Conservation (phyloP, 1,139 yeast species). For the Kurtzmaniella quercitrusa region DNA sequence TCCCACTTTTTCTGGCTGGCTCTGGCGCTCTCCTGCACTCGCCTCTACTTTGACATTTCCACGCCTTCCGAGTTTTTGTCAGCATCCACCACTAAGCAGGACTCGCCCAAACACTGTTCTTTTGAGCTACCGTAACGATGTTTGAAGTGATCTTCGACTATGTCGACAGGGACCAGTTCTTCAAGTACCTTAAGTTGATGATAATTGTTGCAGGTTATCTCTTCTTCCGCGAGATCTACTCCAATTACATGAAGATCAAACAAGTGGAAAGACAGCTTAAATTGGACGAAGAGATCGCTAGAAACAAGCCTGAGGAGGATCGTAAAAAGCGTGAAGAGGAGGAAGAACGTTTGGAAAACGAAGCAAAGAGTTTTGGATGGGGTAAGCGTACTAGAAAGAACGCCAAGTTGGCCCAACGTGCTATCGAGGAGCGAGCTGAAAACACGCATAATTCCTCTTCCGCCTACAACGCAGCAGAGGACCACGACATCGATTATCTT, state of each 20-base stretch:
- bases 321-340: slow-evolving; percentile 26
- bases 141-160: slow-evolving; percentile 36
- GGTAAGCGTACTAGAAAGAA: slow-evolving; percentile 66
- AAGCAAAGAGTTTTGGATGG: slow-evolving; percentile 65
- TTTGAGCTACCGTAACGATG: background rate
- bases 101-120: background rate
- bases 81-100: background rate
- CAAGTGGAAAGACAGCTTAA: slow-evolving; percentile 51
- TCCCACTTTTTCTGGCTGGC: no score
- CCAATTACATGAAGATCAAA: slow-evolving; percentile 43
- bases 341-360: slow-evolving; percentile 29
- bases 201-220: slow-evolving; percentile 35
- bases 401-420: slow-evolving; percentile 51
- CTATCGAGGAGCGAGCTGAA: slow-evolving; percentile 45
- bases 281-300: slow-evolving; percentile 42
- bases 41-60: no score
- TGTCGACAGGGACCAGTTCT: slow-evolving; percentile 31
- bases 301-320: slow-evolving; percentile 31
- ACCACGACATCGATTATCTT: slow-evolving; percentile 62
- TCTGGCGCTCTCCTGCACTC: no score
- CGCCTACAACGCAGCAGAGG: slow-evolving; percentile 56
- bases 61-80: background rate
- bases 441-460: slow-evolving; percentile 43
- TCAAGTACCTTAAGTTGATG: slow-evolving; percentile 36
- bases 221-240: slow-evolving; percentile 33